Conservation (phyloP, 441 rosid genomes). For the Flueggea neowawraea region DNA sequence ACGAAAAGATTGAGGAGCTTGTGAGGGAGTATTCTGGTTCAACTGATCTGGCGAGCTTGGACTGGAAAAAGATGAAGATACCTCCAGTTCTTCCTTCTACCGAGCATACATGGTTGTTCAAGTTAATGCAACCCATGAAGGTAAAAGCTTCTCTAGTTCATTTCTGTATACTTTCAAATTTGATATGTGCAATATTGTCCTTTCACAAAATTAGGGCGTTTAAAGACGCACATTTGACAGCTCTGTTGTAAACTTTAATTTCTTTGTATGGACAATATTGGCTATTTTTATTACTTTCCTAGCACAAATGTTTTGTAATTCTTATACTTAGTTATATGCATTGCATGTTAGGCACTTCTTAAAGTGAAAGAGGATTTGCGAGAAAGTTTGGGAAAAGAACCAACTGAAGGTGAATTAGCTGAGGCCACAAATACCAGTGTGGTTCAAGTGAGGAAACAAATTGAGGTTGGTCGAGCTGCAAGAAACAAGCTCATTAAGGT, state of each 20-base stretch:
- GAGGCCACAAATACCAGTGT: conserved; percentile 38
- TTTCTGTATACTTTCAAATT: too few species aligned
- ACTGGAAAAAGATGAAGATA: conserved; percentile 92
- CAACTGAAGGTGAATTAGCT: conserved; percentile 62
- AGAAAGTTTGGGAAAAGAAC: conserved; percentile 49
- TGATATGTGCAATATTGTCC: too few species aligned
- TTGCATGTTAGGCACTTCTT: conserved; percentile 46
- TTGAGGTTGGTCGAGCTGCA: conserved; percentile 75
- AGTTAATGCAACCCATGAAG: conserved; percentile 92
- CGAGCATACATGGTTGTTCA: conserved; percentile 89
- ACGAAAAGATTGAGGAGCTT: conserved; percentile 72
- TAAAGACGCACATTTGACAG: too few species aligned
- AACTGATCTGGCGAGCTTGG: conserved; percentile 64
- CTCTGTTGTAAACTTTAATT: not conserved
- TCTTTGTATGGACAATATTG: not conserved
- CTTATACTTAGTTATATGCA: conserved; percentile 14
- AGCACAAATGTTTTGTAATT: not conserved
- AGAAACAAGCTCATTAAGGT: conserved; percentile 87
- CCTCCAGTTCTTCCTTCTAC: conserved; percentile 82
- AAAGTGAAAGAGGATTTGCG: conserved; percentile 51
- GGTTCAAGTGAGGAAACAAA: conserved; percentile 42
- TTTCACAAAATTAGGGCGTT: too few species aligned
- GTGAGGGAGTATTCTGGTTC: conserved; percentile 68
- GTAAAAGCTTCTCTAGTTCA: conserved; percentile 21
- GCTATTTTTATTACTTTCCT: not conserved